A percentile compares a stretch with the other conserved stretches of the same genome.
Conservation (phyloP, 345 rosid genomes). For the Arabidopsis thaliana region TAIR10.1 NC_003071.7:7991001-7991500, state of each 20-base stretch:
- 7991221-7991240: slow-evolving; percentile 86
- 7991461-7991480: slow-evolving; percentile 65
- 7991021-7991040: slow-evolving; percentile 76
- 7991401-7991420: slow-evolving; percentile 7
- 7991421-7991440: slow-evolving; percentile 22
- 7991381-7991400: not conserved
- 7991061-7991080: slow-evolving; percentile 65
- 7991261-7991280: slow-evolving; percentile 39
- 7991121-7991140: not conserved
- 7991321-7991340: slow-evolving; percentile 64
- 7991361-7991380: slow-evolving; percentile 61
- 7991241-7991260: slow-evolving; percentile 91
- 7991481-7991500: slow-evolving; percentile 82
- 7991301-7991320: slow-evolving; percentile 56
- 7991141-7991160: not conserved
- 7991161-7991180: not conserved
- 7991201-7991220: slow-evolving; percentile 50
- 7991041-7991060: slow-evolving; percentile 67
- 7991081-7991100: slow-evolving; percentile 54
- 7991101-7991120: slow-evolving; percentile 68
- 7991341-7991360: slow-evolving; percentile 59
- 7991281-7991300: slow-evolving; percentile 43
- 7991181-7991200: not conserved
- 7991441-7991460: slow-evolving; percentile 58
- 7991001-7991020: slow-evolving; percentile 7